A percentile compares a stretch with the other conserved stretches of the same genome.
Evolutionary conservation across 169 alveolate genomes (phyloP).

Genomic region (Plasmodium berghei): DNA sequence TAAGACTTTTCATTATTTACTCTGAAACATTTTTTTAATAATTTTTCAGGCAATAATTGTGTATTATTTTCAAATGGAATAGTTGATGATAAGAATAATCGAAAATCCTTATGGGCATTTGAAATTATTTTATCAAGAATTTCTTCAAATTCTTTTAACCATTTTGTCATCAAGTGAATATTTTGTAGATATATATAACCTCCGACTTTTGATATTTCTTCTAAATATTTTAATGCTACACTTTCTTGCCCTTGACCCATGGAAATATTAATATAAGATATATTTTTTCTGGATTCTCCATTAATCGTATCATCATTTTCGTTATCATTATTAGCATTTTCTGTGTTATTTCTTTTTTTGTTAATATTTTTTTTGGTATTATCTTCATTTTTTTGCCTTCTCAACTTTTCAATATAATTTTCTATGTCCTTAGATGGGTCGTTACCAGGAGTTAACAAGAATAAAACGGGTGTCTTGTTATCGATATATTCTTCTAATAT

Average conservation of each 20-base stretch:
- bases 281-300: conserved; percentile 86
- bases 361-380: too few relatives aligned
- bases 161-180: conserved; percentile 95
- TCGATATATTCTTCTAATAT: conserved; percentile 92
- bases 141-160: conserved; percentile 95
- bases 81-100: conserved; percentile 94
- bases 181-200: conserved; percentile 96
- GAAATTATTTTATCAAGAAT: conserved; percentile 92
- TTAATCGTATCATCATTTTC: conserved; percentile 13
- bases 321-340: conserved; percentile 50
- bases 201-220: conserved; percentile 93
- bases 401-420: conserved; percentile 76
- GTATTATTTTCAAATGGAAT: conserved; percentile 66
- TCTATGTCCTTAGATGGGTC: conserved; percentile 94
- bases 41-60: conserved; percentile 51
- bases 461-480: conserved; percentile 95
- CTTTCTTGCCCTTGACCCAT: conserved; percentile 99
- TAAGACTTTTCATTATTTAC: conserved; percentile 77
- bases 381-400: neutral
- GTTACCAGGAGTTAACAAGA: conserved; percentile 95
- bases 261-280: conserved; percentile 94
- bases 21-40: conserved; percentile 54
- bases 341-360: conserved; percentile 76
- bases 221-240: conserved; percentile 94
- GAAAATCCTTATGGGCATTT: conserved; percentile 95